Evolutionary conservation across 805 yeast species (phyloP).

Genomic region (Torulaspora franciscae): DNA sequence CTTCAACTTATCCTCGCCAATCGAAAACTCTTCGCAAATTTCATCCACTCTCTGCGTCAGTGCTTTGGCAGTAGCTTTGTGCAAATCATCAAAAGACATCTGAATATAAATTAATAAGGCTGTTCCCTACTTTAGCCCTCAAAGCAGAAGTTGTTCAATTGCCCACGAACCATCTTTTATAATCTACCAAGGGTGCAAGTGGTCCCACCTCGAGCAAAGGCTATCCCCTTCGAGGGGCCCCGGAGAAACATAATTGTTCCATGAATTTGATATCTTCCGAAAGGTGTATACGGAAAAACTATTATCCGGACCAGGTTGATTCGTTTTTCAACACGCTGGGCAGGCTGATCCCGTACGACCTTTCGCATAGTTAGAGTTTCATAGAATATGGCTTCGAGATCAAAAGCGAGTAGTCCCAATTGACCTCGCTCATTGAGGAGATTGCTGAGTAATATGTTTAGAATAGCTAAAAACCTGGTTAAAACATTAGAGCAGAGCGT

Average conservation of each 20-base stretch:
- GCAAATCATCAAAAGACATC: slow-evolving; percentile 33
- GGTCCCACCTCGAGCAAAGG: background rate
- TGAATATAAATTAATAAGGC: background rate
- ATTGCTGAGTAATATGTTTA: slow-evolving; percentile 42
- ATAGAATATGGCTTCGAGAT: too few relatives aligned
- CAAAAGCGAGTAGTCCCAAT: too few relatives aligned
- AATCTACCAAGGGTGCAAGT: background rate
- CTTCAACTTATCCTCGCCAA: slow-evolving; percentile 25
- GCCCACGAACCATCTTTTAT: too few relatives aligned
- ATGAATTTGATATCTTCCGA: background rate
- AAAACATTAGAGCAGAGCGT: slow-evolving; percentile 47
- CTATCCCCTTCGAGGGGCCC: background rate
- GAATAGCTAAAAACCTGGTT: slow-evolving; percentile 61
- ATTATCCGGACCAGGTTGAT: background rate
- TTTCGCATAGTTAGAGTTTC: too few relatives aligned
- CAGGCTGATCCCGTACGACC: background rate
- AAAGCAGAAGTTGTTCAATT: too few relatives aligned
- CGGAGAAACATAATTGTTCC: background rate
- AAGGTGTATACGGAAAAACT: background rate
- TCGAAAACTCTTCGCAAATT: slow-evolving; percentile 27
- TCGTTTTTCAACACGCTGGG: background rate
- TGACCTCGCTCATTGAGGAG: background rate
- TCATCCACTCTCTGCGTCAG: slow-evolving; percentile 25
- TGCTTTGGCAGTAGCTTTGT: slow-evolving; percentile 22
- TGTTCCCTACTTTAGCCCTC: background rate